A percentile compares a stretch with the other conserved stretches of the same genome.
phyloP scores from a whole-genome alignment of 2,329 filamentous ascomycete genomes.

The Emergomyces orientalis region DNA sequence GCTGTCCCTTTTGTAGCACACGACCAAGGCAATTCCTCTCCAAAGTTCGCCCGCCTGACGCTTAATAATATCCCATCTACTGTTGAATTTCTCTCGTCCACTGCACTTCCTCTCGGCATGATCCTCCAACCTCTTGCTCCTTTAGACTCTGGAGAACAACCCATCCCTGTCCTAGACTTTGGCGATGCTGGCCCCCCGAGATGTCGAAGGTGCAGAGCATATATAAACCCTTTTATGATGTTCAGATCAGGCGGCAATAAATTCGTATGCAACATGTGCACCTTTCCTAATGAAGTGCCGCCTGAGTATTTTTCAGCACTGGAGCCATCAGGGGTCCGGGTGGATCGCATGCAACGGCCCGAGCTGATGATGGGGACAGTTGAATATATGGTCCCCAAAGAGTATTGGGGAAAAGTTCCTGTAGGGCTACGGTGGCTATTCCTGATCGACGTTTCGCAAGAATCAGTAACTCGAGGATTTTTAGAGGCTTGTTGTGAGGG shows the following conservation, averaged over 20 bases:
- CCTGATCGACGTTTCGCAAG: slow-evolving; percentile 84
- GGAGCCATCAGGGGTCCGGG: slow-evolving; percentile 72
- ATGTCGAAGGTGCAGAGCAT: slow-evolving; percentile 85
- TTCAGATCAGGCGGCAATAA: slow-evolving; percentile 91
- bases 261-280: slow-evolving; percentile 97
- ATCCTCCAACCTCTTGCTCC: slow-evolving; percentile 79
- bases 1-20: slow-evolving; percentile 83
- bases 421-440: slow-evolving; percentile 83
- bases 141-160: slow-evolving; percentile 71
- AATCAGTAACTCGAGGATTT: slow-evolving; percentile 83
- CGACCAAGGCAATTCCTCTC: slow-evolving; percentile 93
- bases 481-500: slow-evolving; percentile 84
- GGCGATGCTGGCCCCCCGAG: slow-evolving; percentile 81
- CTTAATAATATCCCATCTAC: slow-evolving; percentile 87
- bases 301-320: slow-evolving; percentile 89
- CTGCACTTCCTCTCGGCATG: slow-evolving; percentile 76
- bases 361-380: slow-evolving; percentile 88
- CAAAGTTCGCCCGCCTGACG: slow-evolving; percentile 83
- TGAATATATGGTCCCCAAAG: slow-evolving; percentile 92
- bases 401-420: slow-evolving; percentile 95
- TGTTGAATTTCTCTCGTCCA: slow-evolving; percentile 67
- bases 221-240: slow-evolving; percentile 99
- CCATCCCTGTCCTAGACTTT: slow-evolving; percentile 90
- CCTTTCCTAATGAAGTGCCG: slow-evolving; percentile 88
- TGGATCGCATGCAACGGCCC: slow-evolving; percentile 79